Conservation (phyloP, 1,284 basidiomycete genomes). For the Mycosarcoma mackinlayi region DNA sequence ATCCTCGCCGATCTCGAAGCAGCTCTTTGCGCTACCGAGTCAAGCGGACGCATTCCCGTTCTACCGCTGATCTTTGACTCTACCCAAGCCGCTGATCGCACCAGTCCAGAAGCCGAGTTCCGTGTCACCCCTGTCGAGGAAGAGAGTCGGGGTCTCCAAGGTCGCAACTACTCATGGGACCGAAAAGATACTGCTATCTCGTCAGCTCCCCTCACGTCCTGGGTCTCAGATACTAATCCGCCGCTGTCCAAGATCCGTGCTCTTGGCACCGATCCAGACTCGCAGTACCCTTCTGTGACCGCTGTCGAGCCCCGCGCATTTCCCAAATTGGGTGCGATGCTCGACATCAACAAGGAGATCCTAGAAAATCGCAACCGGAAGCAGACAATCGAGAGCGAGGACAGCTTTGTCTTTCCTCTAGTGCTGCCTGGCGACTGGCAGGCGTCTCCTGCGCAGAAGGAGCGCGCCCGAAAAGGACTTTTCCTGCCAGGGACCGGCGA, state of each 20-base stretch:
- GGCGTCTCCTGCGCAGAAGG: conserved; percentile 44
- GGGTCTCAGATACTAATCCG: conserved; percentile 42
- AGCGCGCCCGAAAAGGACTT: conserved; percentile 23
- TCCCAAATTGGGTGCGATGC: conserved; percentile 45
- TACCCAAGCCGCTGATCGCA: conserved; percentile 10
- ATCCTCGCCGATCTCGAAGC: conserved; percentile 57
- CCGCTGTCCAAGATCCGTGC: conserved; percentile 32
- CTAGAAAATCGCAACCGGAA: conserved; percentile 15
- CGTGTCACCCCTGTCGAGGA: conserved; percentile 55
- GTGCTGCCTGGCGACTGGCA: conserved; percentile 60
- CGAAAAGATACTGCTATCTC: conserved; percentile 20
- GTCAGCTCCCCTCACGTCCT: conserved; percentile 18
- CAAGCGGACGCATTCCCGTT: conserved; percentile 16
- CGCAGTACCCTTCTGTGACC: conserved; percentile 38
- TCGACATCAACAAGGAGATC: conserved; percentile 32
- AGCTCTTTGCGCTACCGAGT: conserved; percentile 17
- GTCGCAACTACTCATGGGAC: conserved; percentile 56
- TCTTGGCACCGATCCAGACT: conserved; percentile 26
- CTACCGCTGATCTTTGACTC: conserved; percentile 51
- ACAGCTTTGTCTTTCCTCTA: conserved; percentile 58
- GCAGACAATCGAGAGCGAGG: conserved; percentile 15
- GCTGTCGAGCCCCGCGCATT: conserved; percentile 50
- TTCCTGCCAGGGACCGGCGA: conserved; percentile 26
- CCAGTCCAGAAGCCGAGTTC: conserved; percentile 35
- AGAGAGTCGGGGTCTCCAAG: conserved; percentile 44